Conservation (phyloP, 441 rosid genomes). For the Populus hybrid region DNA sequence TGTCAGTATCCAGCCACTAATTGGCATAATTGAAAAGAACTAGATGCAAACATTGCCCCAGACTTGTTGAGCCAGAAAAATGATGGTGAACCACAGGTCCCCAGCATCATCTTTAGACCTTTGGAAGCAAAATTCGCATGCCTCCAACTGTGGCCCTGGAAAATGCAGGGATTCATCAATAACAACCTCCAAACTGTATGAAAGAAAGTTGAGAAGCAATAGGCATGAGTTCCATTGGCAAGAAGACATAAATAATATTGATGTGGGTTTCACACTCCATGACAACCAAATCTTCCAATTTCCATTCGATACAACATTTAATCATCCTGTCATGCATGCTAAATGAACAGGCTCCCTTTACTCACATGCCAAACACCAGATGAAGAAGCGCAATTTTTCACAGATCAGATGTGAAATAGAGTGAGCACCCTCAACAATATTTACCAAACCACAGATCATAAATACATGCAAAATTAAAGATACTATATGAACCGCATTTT, state of each 20-base stretch:
- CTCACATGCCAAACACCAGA: background rate
- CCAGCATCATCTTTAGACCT: constrained; percentile 49
- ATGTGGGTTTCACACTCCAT: constrained; percentile 2
- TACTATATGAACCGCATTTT: background rate
- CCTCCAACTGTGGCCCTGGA: constrained; percentile 54
- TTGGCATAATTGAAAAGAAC: constrained; percentile 2
- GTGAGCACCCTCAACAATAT: background rate
- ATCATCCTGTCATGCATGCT: background rate
- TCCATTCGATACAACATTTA: background rate
- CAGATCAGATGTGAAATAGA: background rate
- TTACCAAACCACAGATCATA: background rate
- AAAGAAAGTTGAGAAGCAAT: background rate
- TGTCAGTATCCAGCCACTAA: constrained; percentile 1
- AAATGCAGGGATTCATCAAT: constrained; percentile 47
- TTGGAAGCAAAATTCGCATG: constrained; percentile 51
- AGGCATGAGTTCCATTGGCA: background rate
- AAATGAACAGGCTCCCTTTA: background rate
- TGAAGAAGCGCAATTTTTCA: background rate
- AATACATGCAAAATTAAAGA: background rate
- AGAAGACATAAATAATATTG: background rate
- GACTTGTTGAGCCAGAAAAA: constrained; percentile 14
- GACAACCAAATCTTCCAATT: background rate
- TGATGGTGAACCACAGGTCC: constrained; percentile 18
- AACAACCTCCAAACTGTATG: constrained; percentile 25
- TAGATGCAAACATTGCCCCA: constrained; percentile 15